These are phyloP conservation scores for Daphne laureola DNA, from an alignment of 441 rosid species.

Conservation along the genomic window DNA sequence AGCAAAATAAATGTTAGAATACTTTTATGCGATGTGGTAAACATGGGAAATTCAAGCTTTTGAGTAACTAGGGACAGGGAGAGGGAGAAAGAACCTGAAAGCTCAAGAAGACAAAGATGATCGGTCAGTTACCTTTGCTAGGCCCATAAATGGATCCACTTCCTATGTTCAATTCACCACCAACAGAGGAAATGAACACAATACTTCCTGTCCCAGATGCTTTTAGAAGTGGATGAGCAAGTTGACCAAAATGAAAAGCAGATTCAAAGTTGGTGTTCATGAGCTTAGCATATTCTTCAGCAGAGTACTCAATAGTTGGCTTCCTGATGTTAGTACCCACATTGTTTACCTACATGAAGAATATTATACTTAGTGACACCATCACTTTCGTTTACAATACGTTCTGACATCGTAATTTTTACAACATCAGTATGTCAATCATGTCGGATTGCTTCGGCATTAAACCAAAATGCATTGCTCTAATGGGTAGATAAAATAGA, in stretches of 20 bases:
- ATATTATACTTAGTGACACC: neutral
- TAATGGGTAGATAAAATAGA: too few species aligned
- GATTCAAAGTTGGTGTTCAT: conserved; percentile 70
- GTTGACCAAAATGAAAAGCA: conserved; percentile 64
- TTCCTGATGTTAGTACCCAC: conserved; percentile 76
- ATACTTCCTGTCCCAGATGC: conserved; percentile 63
- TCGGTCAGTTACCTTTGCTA: conserved; percentile 43
- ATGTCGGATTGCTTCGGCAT: too few species aligned
- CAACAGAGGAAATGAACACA: conserved; percentile 83
- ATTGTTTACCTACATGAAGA: conserved; percentile 56
- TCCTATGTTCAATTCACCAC: conserved; percentile 35
- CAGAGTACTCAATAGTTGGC: conserved; percentile 59
- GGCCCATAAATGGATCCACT: conserved; percentile 67
- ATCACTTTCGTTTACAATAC: too few species aligned
- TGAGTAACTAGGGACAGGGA: neutral
- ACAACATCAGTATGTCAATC: neutral
- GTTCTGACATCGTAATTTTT: too few species aligned
- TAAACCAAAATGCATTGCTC: too few species aligned
- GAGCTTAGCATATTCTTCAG: conserved; percentile 48
- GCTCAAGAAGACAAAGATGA: neutral
- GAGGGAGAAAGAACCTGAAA: neutral
- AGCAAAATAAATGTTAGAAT: neutral
- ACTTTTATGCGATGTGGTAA: conserved; percentile 1
- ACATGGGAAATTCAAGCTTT: neutral
- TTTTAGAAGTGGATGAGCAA: conserved; percentile 79